Evolutionary conservation across 2,329 filamentous ascomycete species (phyloP).

Genomic region (Alternaria consortialis): DNA sequence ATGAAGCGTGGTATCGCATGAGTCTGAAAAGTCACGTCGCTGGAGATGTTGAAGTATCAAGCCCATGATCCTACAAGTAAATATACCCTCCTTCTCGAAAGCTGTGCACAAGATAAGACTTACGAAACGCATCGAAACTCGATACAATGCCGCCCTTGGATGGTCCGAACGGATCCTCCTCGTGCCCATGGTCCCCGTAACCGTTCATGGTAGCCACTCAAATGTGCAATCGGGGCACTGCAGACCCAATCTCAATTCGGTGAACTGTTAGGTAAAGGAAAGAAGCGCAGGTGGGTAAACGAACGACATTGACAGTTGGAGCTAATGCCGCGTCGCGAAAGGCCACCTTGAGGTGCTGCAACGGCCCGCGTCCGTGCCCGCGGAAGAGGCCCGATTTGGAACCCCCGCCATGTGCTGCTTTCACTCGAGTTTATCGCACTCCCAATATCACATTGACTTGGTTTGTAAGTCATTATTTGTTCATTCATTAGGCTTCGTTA

Average conservation of each 20-base stretch:
- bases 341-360: constrained; percentile 49
- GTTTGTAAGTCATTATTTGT: neutral
- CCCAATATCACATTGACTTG: neutral
- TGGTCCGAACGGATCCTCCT: constrained; percentile 83
- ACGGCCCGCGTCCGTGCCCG: constrained; percentile 25
- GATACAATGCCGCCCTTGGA: constrained; percentile 67
- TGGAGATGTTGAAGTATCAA: neutral
- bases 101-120: constrained; percentile 48
- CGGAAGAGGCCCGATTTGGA: constrained; percentile 33
- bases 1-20: constrained; percentile 3
- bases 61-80: neutral
- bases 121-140: constrained; percentile 98
- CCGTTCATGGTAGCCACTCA: constrained; percentile 72
- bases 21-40: neutral
- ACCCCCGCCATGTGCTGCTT: constrained; percentile 17
- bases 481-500: neutral
- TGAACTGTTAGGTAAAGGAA: constrained; percentile 11
- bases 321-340: constrained; percentile 34
- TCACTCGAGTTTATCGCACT: neutral
- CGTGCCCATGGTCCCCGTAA: constrained; percentile 71
- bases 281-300: constrained; percentile 22
- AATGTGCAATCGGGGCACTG: constrained; percentile 32
- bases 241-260: constrained; percentile 38
- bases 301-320: constrained; percentile 27
- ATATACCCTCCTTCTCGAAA: neutral